Evolutionary conservation across 228 moss, liverwort and hornwort species (phyloP).

Genomic region (Sphagnum magellanicum): DNA sequence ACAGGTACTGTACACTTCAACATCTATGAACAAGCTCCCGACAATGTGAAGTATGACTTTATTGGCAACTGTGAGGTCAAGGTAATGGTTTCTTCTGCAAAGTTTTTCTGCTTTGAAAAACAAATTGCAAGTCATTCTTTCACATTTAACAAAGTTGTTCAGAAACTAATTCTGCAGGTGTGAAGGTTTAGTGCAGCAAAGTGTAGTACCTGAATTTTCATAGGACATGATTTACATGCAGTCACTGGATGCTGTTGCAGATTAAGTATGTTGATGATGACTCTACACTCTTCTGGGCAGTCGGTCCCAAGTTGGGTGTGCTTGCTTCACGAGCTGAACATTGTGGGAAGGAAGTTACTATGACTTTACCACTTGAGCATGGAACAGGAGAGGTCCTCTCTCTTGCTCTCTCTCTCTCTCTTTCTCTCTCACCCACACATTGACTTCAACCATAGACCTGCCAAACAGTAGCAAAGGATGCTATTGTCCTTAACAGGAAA

Average conservation of each 20-base stretch:
- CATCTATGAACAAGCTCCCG: slow-evolving; percentile 77
- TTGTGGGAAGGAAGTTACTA: slow-evolving; percentile 76
- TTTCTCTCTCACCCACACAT: too few species aligned
- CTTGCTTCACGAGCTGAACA: slow-evolving; percentile 66
- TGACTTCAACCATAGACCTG: too few species aligned
- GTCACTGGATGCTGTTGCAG: slow-evolving; percentile 20
- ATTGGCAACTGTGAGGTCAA: slow-evolving; percentile 93
- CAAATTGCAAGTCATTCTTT: too few species aligned
- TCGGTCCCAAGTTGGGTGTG: slow-evolving; percentile 50
- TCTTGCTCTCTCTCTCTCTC: too few species aligned
- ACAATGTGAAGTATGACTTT: slow-evolving; percentile 84
- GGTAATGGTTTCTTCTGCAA: slow-evolving; percentile 25
- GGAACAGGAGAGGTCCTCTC: slow-evolving; percentile 61
- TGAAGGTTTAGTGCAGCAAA: too few species aligned
- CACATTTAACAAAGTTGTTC: too few species aligned
- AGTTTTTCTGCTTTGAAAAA: too few species aligned
- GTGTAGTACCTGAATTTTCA: too few species aligned
- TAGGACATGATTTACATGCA: not conserved
- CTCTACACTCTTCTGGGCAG: slow-evolving; percentile 92
- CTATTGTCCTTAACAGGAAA: too few species aligned
- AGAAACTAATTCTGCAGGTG: too few species aligned
- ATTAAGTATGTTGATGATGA: slow-evolving; percentile 93
- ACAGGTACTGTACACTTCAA: slow-evolving; percentile 69
- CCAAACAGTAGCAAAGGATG: too few species aligned
- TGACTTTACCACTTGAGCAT: slow-evolving; percentile 86